Evolutionary conservation across 2,329 filamentous ascomycete genomes (phyloP).

Genomic region (Pestalotiopsis sp.): DNA sequence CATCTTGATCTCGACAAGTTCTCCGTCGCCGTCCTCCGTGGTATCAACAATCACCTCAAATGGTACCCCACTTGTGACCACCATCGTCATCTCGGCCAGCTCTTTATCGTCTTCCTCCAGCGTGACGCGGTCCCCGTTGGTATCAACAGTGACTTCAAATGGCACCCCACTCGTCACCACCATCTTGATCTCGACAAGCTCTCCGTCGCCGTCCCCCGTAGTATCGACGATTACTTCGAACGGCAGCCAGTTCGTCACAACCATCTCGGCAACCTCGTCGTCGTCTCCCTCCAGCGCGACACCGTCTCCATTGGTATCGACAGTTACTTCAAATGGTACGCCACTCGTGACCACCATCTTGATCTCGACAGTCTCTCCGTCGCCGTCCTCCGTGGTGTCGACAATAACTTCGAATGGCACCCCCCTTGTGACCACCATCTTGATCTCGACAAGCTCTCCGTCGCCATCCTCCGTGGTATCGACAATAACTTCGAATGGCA

Average conservation of each 20-base stretch:
- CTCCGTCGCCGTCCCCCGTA: neutral
- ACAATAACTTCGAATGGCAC: too few species aligned
- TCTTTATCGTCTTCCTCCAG: neutral
- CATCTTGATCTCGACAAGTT: neutral
- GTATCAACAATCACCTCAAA: too few species aligned
- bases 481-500: neutral
- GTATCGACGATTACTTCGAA: too few species aligned
- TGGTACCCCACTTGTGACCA: too few species aligned
- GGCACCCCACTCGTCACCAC: neutral
- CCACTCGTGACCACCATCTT: neutral
- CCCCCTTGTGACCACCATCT: too few species aligned
- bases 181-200: neutral
- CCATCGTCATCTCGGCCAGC: too few species aligned
- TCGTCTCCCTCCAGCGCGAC: too few species aligned
- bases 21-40: neutral
- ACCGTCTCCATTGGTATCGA: too few species aligned
- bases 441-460: too few species aligned
- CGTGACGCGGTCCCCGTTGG: neutral
- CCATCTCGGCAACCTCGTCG: neutral
- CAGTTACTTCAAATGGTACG: too few species aligned
- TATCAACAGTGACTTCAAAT: neutral
- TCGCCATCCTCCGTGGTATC: neutral
- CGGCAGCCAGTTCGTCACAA: neutral
- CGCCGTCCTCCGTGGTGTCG: too few species aligned
- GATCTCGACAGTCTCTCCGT: too few species aligned